phyloP scores from a whole-genome alignment of 176 grass and related monocot species.

The Rhynchospora breviuscula region DNA sequence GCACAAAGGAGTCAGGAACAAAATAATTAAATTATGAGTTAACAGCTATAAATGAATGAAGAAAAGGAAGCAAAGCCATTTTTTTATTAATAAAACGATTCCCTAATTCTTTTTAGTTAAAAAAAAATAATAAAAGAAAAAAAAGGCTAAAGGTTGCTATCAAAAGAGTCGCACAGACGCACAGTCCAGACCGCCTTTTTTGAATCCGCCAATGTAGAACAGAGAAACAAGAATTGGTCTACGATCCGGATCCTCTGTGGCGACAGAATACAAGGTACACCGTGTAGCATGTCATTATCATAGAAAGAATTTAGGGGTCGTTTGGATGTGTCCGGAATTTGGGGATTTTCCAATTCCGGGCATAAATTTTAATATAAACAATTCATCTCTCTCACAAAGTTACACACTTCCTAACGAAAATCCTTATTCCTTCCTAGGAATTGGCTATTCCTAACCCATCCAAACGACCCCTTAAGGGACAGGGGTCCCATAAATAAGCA shows the following conservation, averaged over 20 bases:
- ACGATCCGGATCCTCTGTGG: not conserved
- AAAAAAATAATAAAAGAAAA: not conserved
- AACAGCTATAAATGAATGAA: not conserved
- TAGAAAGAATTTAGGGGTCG: not conserved
- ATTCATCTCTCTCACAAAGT: too few relatives aligned
- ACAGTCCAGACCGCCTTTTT: constrained; percentile 21
- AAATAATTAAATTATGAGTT: not conserved
- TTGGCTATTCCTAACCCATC: too few relatives aligned
- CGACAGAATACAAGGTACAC: not conserved
- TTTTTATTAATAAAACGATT: not conserved
- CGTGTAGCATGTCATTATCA: not conserved
- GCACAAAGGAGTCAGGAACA: too few relatives aligned
- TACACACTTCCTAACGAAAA: too few relatives aligned
- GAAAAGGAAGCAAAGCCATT: not conserved
- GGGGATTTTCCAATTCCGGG: too few relatives aligned
- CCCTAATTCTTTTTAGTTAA: not conserved
- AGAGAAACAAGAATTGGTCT: constrained; percentile 13
- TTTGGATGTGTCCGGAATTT: too few relatives aligned
- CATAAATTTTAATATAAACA: too few relatives aligned
- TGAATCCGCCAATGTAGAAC: constrained; percentile 13
- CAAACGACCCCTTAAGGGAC: too few relatives aligned
- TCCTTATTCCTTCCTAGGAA: too few relatives aligned
- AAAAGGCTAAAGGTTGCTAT: not conserved
- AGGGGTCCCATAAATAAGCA: not conserved
- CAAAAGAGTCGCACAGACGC: not conserved